Evolutionary conservation across 2,329 filamentous ascomycete species (phyloP), one percentile per base, ranked within the genome.

Genomic region (Botrytis squamosa): DNA sequence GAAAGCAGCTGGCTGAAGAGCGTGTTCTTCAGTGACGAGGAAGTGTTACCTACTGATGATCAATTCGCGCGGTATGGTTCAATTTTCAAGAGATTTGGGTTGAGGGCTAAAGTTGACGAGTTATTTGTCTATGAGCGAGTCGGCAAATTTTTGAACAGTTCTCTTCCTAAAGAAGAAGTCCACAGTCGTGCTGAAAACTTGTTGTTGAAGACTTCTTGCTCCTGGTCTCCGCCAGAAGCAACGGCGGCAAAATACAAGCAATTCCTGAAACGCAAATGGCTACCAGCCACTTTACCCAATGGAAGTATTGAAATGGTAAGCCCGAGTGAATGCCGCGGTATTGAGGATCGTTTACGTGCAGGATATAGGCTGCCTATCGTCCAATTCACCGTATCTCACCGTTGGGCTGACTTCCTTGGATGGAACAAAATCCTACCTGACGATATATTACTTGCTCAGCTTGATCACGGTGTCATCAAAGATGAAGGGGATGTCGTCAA

Each of bases 21-120:
- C 1, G 69, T 79, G 22, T 81, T 75, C 72, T 81, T 81, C 38
- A 68, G 67, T 12, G 76, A 80, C 8, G 80, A 82, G 71, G 73
- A 76, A 71, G 71, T 78, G 36, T 38, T 76, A 42, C 80, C 80
- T 52, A 49, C 71, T 7, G 55, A 40, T 25, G 49, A 59, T 1
- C 79, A 79, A 64, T 76, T 76, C 29, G 18, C 38, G 22, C 42
- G 75, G 16, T 79, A 77, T 33, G 68, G 67, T 10, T 44, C 36
- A 14, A 75, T 73, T 14, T 75, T 81, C 57, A 75, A 62, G 36
- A 63, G 20, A 6, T 76, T 75, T 67, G 78, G 78, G 4, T 63
- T 80, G n/a, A 78, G 78, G 60, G 71, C 65, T 4, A 36, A 29
- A 12, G 44, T 79, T 6, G 78, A 79, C 66, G 75, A 78, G 65